Base-by-base conservation (phyloP, 2,329 filamentous ascomycete genomes). In the Cladosporium halotolerans region DNA sequence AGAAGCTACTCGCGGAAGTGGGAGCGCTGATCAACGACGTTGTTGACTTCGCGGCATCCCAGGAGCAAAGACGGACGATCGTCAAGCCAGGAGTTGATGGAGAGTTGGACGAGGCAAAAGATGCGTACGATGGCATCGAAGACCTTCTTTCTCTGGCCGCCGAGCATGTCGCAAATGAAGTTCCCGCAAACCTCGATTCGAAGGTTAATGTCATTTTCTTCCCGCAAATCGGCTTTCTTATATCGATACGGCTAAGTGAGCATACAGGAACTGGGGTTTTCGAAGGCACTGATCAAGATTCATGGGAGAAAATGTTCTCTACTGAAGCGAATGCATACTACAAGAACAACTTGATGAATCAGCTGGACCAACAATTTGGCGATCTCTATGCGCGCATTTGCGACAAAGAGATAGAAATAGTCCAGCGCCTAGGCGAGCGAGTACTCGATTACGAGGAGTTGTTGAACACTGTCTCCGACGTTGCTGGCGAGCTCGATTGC, bases 151-250 rank as follows among this genome's bases (percentile, higher is more conserved):
- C 81, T 2, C 71, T 82, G 50, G 81, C 89, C 2, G 83, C 84
- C 4, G 73, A 76, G 14, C 78, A 81, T n/a, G 74, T 96, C 53
- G 79, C 80, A 0, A 68, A 70, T 11, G 76, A 77, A 1, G 73
- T 93, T 16, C 85, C 90, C 1, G 75, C 79, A 55, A 75, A 78
- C 14, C 68, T 79, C 1, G 71, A 76, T 18, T 64, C 69, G 2
- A 73, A 76, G 10, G 68, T 86, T 33, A 91, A 91, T 52, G 95
- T 95, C 57, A 86, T 93, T 14, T 96, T 93, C 67, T 86, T 95
- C 57, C 92, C 91, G 0, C 90, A 96, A 63, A 81, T 96, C 36
- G 93, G 93, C 0, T 99, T 96, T 65, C 79, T 96, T 36, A 87
- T 90, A 2, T 83, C 86, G 0, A 83, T 95, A 13, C 79, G 79